Evolutionary conservation across 176 grass and related monocot genomes (phyloP).

Genomic region (Leersia perrieri): DNA sequence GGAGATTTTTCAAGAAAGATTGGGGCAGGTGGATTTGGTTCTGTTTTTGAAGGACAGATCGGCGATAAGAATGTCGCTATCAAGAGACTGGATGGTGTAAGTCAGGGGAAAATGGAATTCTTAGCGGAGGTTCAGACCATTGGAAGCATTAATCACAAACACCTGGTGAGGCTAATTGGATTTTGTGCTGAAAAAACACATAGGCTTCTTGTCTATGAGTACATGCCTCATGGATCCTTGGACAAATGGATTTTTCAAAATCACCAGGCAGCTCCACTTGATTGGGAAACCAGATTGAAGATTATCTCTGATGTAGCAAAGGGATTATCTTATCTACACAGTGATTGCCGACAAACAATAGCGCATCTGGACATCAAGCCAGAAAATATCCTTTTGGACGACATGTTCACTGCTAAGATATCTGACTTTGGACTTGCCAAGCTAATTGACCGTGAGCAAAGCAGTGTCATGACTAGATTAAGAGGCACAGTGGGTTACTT

Average conservation of each 20-base stretch:
- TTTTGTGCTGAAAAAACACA: conserved; percentile 49
- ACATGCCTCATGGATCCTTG: conserved; percentile 58
- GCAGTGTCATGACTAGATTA: conserved; percentile 52
- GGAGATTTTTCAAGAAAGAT: conserved; percentile 40
- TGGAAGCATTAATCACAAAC: conserved; percentile 51
- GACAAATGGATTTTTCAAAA: conserved; percentile 62
- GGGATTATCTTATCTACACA: conserved; percentile 55
- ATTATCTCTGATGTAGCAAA: conserved; percentile 43
- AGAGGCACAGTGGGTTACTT: conserved; percentile 53
- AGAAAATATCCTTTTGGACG: conserved; percentile 57
- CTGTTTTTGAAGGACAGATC: conserved; percentile 50
- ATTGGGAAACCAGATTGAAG: conserved; percentile 43
- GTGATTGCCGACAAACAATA: conserved; percentile 52
- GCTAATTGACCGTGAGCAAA: conserved; percentile 51
- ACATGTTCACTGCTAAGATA: conserved; percentile 49
- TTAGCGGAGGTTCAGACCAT: conserved; percentile 57
- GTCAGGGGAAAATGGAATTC: conserved; percentile 42
- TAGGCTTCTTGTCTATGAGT: conserved; percentile 58
- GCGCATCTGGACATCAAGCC: conserved; percentile 68
- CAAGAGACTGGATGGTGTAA: conserved; percentile 47
- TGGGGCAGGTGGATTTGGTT: conserved; percentile 52
- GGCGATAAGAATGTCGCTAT: conserved; percentile 43
- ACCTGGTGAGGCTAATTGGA: conserved; percentile 56
- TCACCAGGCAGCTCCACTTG: conserved; percentile 15
- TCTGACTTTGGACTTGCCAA: conserved; percentile 62